Percentiles rank a stretch among this genome's conserved stretches.
These are phyloP conservation scores for Solanum tacnaense DNA, from an alignment of 257 asterid species.

Conservation along the genomic window DNA sequence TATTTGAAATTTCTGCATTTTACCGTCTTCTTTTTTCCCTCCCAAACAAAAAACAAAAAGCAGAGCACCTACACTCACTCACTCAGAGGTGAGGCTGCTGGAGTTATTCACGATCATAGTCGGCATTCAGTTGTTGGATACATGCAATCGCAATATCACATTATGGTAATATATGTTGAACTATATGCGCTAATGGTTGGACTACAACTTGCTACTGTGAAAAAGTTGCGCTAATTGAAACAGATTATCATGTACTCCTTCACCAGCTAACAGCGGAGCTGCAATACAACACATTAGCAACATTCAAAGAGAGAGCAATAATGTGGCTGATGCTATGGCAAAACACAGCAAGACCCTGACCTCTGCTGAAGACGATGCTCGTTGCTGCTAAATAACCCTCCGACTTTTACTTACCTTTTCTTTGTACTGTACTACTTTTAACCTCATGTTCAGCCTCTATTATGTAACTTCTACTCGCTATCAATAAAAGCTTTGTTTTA, in stretches of 20 bases:
- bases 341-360: neutral
- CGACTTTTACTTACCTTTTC: neutral
- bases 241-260: neutral
- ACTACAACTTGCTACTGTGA: neutral
- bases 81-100: neutral
- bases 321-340: neutral
- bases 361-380: neutral
- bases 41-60: neutral
- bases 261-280: neutral
- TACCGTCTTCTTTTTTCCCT: neutral
- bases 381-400: neutral
- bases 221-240: neutral
- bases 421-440: neutral
- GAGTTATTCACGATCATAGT: neutral
- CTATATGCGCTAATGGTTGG: neutral
- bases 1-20: neutral
- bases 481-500: neutral
- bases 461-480: neutral
- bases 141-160: neutral
- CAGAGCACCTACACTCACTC: neutral
- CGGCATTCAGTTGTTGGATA: neutral
- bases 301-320: neutral
- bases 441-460: neutral
- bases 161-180: neutral
- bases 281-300: neutral